phyloP scores from a whole-genome alignment of 2,329 filamentous ascomycete species.

The Blastomyces percursus region DNA sequence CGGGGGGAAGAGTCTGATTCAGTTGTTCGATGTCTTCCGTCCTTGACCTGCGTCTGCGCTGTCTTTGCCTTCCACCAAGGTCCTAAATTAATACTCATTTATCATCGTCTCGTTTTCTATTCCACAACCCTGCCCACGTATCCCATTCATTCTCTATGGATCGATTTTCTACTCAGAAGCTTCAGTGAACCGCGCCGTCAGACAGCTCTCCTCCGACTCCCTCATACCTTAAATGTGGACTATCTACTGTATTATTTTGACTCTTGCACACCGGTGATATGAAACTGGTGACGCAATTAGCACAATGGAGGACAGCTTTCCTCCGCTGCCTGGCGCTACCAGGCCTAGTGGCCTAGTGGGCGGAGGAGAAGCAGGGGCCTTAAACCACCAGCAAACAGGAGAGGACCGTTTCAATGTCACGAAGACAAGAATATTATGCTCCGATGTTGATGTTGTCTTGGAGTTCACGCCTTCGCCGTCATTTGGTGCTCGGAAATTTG shows the following conservation, averaged over 20 bases:
- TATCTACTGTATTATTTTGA: neutral
- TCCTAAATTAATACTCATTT: neutral
- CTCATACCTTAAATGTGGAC: neutral
- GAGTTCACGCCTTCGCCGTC: constrained; percentile 19
- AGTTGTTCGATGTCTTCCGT: neutral
- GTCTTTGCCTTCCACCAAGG: neutral
- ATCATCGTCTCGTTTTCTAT: neutral
- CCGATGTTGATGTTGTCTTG: constrained; percentile 28
- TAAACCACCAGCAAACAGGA: neutral
- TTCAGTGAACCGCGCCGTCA: neutral
- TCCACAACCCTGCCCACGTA: neutral
- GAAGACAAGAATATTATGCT: constrained; percentile 18
- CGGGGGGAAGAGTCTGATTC: no score
- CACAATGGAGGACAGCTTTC: constrained; percentile 19
- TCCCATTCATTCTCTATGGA: neutral
- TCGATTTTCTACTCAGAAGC: neutral
- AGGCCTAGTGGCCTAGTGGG: constrained; percentile 3
- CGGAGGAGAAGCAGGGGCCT: neutral
- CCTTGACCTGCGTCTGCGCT: neutral
- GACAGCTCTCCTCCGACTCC: neutral
- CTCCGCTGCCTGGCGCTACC: constrained; percentile 15
- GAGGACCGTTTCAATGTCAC: neutral
- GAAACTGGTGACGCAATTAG: neutral
- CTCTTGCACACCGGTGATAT: neutral
- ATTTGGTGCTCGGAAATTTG: constrained; percentile 6